These are phyloP conservation scores for Takashimella tepidaria DNA, from an alignment of 1,284 basidiomycete species.

Conservation along the genomic window DNA sequence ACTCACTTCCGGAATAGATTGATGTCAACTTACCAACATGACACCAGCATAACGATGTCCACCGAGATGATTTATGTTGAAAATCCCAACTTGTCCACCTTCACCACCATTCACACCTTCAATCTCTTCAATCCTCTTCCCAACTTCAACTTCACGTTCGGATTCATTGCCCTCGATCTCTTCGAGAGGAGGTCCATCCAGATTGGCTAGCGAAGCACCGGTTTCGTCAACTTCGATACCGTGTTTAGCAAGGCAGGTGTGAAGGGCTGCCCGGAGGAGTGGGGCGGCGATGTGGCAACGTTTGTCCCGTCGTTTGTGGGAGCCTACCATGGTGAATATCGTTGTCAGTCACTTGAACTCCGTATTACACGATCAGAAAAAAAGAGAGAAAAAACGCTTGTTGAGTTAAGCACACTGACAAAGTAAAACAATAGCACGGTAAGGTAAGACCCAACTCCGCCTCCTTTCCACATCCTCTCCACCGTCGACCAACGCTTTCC, in stretches of 20 bases:
- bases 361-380: not conserved
- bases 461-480: conserved; percentile 41
- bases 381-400: not conserved
- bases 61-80: conserved; percentile 81
- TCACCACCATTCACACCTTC: conserved; percentile 49
- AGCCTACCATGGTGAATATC: conserved; percentile 56
- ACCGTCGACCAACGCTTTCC: conserved; percentile 21
- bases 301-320: conserved; percentile 85
- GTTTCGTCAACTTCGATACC: conserved; percentile 42
- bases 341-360: not conserved
- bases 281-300: conserved; percentile 80
- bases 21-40: conserved; percentile 61
- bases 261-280: conserved; percentile 58
- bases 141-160: conserved; percentile 50
- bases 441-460: conserved; percentile 60
- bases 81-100: conserved; percentile 60
- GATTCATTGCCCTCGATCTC: conserved; percentile 56
- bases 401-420: conserved; percentile 55
- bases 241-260: conserved; percentile 36
- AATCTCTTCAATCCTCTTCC: conserved; percentile 50
- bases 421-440: conserved; percentile 66
- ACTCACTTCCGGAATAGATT: conserved; percentile 59
- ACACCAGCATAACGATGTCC: conserved; percentile 90
- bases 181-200: conserved; percentile 53
- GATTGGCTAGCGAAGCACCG: conserved; percentile 52